Conservation (phyloP, 2,329 filamentous ascomycete genomes). For the Colletotrichum somersetense region DNA sequence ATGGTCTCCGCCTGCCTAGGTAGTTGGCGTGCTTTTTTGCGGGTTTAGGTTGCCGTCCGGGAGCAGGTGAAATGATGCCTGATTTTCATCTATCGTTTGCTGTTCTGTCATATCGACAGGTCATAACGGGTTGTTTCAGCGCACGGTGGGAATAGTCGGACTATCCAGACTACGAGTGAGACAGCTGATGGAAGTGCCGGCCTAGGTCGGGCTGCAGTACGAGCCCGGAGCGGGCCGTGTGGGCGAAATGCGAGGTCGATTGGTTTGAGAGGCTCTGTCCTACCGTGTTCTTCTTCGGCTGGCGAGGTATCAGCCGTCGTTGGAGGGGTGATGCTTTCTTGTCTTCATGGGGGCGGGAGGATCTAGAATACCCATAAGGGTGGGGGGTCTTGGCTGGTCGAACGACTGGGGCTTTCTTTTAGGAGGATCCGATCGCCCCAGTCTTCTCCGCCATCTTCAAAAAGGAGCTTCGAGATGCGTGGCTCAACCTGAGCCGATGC, state of each 20-base stretch:
- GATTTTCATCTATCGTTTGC: not conserved
- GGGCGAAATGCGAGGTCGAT: not conserved
- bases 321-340: not conserved
- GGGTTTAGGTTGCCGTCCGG: not conserved
- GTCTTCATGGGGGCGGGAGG: conserved; percentile 1
- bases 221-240: not conserved
- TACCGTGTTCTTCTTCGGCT: not conserved
- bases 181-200: conserved; percentile 5
- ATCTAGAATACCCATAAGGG: not conserved
- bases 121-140: conserved; percentile 14
- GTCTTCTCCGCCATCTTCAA: conserved; percentile 4
- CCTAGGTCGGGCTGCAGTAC: not conserved
- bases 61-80: not conserved
- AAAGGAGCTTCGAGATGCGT: conserved; percentile 1
- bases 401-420: conserved; percentile 1
- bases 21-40: not conserved
- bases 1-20: not conserved
- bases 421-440: not conserved
- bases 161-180: not conserved
- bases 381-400: not conserved
- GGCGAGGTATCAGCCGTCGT: not conserved
- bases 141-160: not conserved
- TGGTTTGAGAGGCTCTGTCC: not conserved
- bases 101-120: conserved; percentile 26
- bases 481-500: not conserved